A percentile compares a stretch with the other conserved stretches of the same genome.
phyloP scores from a whole-genome alignment of 257 asterid species.

The Perilla frutescens region DNA sequence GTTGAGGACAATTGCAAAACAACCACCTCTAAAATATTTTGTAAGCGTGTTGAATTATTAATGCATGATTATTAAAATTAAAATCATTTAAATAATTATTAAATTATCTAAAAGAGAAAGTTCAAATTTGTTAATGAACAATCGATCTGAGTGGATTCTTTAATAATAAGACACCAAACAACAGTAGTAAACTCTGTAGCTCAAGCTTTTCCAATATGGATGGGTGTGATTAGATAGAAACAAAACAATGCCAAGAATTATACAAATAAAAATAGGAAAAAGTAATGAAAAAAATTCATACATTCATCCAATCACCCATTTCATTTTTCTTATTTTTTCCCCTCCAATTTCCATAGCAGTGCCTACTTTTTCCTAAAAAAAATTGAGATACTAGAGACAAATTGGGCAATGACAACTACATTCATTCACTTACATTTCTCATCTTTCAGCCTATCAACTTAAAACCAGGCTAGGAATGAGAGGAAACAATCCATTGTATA shows the following conservation, averaged over 20 bases:
- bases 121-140: too few relatives aligned
- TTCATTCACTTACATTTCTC: constrained; percentile 47
- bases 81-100: too few relatives aligned
- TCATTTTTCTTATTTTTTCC: constrained; percentile 29
- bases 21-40: too few relatives aligned
- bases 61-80: too few relatives aligned
- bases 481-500: constrained; percentile 48
- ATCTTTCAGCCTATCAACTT: constrained; percentile 45
- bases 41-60: too few relatives aligned
- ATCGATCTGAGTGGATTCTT: too few relatives aligned
- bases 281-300: background rate
- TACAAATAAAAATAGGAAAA: constrained; percentile 2
- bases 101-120: too few relatives aligned
- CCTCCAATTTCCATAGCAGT: constrained; percentile 33
- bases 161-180: too few relatives aligned
- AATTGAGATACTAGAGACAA: constrained; percentile 33
- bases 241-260: constrained; percentile 2
- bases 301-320: constrained; percentile 19
- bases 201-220: background rate
- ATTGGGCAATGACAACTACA: constrained; percentile 37
- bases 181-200: too few relatives aligned
- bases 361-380: constrained; percentile 35
- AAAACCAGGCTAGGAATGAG: constrained; percentile 50
- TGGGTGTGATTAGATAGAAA: constrained; percentile 1
- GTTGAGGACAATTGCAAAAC: too few relatives aligned